Evolutionary conservation across 2,329 filamentous ascomycete species (phyloP).

Genomic region (Calonectria fujianensis): DNA sequence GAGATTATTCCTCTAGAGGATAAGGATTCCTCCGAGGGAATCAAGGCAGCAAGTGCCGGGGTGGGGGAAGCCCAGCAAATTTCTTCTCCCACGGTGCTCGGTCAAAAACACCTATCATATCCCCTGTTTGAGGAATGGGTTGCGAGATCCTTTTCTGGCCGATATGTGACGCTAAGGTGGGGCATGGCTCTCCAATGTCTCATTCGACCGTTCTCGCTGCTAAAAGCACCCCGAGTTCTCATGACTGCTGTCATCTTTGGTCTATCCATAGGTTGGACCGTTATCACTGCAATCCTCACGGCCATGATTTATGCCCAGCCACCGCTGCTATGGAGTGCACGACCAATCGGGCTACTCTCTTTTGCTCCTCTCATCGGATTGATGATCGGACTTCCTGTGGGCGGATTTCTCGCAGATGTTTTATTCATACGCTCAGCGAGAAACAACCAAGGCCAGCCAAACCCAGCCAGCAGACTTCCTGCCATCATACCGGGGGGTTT

Average conservation of each 20-base stretch:
- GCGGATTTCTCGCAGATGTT: background rate
- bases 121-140: background rate
- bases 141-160: background rate
- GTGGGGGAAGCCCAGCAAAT: background rate
- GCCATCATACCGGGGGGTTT: conserved; percentile 8
- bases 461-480: conserved; percentile 16
- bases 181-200: background rate
- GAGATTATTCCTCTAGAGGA: background rate
- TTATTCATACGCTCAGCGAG: background rate
- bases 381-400: conserved; percentile 13
- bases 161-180: background rate
- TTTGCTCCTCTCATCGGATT: background rate
- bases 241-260: background rate
- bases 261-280: background rate
- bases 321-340: background rate
- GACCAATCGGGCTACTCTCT: background rate
- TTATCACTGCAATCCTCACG: background rate
- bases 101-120: background rate
- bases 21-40: background rate
- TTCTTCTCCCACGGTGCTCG: background rate
- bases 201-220: background rate
- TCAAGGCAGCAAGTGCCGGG: background rate
- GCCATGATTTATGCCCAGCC: conserved; percentile 22
- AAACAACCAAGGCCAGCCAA: background rate
- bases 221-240: background rate